Evolutionary conservation across 495 filamentous ascomycete species (phyloP), one percentile per base, ranked within the genome.

Genomic region (Trichoderma virens): DNA sequence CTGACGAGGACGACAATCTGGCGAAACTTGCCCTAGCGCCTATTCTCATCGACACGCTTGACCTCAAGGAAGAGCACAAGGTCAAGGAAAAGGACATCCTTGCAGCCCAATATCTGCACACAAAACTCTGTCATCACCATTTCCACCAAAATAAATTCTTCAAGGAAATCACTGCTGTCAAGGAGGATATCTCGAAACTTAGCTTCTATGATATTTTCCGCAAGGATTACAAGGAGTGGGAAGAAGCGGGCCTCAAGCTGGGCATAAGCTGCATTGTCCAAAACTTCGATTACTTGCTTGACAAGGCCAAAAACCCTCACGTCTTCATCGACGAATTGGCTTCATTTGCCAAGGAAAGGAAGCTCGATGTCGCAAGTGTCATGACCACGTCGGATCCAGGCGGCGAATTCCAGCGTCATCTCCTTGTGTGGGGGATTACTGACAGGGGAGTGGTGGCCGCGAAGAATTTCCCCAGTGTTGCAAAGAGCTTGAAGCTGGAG

Each of bases 221-320:
- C 64, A 93, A 95, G 67, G 94, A 98, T 74, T 98, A 94, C 75
- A 98, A 98, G 76, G 83, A 88, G 64, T 98, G 93, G 92, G 75
- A 70, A 5, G 92, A 91, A 69, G 74, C 69, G 1, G 70, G 63
- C 6, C 65, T 83, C 32, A 81, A 76, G 23, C 73, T 98, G 9
- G 94, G 94, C 1, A 89, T 96, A 59, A 88, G 87, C 59, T 85
- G 85, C 13, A 80, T 90, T 5, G 85, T 93, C 31, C 88, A 87
- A 68, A 79, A 85, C 0, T 75, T 97, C 9, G 72, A 74, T 0
- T 90, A 84, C 73, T 71, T 93, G 35, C 64, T 86, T 8, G 68
- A 77, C 3, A 90, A 90, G 64, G 82, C 84, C 0, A 69, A 78
- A 60, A 69, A 30, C 61, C 67, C 60, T 45, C 65, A 27, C 41